Base-by-base conservation (phyloP, 257 asterid genomes). In the Gynochthodes officinalis region DNA sequence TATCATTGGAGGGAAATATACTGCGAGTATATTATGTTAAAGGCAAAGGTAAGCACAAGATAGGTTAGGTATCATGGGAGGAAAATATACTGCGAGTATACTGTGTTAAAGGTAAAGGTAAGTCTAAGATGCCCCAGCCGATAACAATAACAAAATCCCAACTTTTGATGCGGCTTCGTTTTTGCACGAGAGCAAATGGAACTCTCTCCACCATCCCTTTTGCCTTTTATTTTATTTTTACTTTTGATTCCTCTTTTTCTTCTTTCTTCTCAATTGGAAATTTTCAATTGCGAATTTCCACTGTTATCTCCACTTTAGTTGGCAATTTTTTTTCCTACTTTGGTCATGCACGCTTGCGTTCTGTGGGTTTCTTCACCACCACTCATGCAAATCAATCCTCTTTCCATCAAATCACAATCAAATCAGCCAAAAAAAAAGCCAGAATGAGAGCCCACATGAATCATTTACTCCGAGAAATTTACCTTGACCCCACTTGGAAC, bases 121-220 rank as follows among this genome's bases (percentile, higher is more conserved):
- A 37, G 40, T 42, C 48, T 13, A 42, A 2, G 48, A 1, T 42
- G 48, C 48, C n/a, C 48, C 48, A 42, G 9, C 48, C 5, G 12
- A 6, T 1, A 7, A 42, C 48, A 42, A 5, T 42, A 7, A 18
- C n/a, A n/a, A 25, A 69, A 64, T 25, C 43, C 71, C 4, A 49
- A 60, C 27, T 69, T 42, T 73, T 25, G 23, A 52, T 55, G 72
- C 82, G 82, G 79, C 64, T 78, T 78, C 82, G 79, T 58, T 53
- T 78, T 62, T 70, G 62, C 23, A 32, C 82, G 63, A 35, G 14
- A 32, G n/a, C 1, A 58, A 25, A 35, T 74, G 28, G 68, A 62
- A 35, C 73, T 28, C 74, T 69, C 44, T 57, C 35, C 2, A 61
- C 64, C 73, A 13, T 12, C 42, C 74, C 40, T 62, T 67, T 30